Evolutionary conservation across 2,329 filamentous ascomycete genomes (phyloP).

Genomic region (Alternaria sp.): DNA sequence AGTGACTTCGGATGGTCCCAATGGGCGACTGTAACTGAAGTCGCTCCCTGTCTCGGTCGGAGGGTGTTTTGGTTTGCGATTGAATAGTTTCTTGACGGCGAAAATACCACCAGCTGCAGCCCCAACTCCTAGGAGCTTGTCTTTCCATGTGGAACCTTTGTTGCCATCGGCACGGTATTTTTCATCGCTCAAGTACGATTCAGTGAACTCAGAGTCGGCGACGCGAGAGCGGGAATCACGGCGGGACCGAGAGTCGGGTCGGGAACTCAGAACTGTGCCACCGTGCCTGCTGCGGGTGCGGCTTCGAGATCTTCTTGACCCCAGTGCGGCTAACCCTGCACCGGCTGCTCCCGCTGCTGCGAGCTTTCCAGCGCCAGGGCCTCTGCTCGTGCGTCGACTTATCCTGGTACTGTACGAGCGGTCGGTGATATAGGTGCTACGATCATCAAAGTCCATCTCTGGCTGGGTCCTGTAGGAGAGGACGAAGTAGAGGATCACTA

Average conservation of each 20-base stretch:
- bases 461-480: constrained; percentile 73
- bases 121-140: constrained; percentile 54
- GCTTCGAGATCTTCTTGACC: constrained; percentile 49
- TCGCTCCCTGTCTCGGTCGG: constrained; percentile 59
- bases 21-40: constrained; percentile 60
- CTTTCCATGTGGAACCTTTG: constrained; percentile 51
- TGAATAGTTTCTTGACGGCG: constrained; percentile 63
- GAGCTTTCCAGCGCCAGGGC: constrained; percentile 53
- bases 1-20: constrained; percentile 56
- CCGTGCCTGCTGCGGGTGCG: constrained; percentile 41
- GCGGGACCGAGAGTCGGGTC: constrained; percentile 38
- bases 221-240: constrained; percentile 39
- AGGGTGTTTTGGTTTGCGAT: constrained; percentile 54
- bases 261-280: constrained; percentile 44
- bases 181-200: constrained; percentile 51
- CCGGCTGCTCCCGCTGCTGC: constrained; percentile 64
- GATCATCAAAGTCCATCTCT: constrained; percentile 61
- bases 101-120: constrained; percentile 53
- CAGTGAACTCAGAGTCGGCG: constrained; percentile 34
- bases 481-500: constrained; percentile 79
- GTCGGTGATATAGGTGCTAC: constrained; percentile 65
- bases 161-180: constrained; percentile 48
- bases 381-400: constrained; percentile 37
- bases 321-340: constrained; percentile 63
- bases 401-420: constrained; percentile 52